A percentile compares a stretch with the other conserved stretches of the same genome.
These are phyloP conservation scores for Ricinus communis DNA, from an alignment of 345 rosid genomes.

Conservation along the genomic window DNA sequence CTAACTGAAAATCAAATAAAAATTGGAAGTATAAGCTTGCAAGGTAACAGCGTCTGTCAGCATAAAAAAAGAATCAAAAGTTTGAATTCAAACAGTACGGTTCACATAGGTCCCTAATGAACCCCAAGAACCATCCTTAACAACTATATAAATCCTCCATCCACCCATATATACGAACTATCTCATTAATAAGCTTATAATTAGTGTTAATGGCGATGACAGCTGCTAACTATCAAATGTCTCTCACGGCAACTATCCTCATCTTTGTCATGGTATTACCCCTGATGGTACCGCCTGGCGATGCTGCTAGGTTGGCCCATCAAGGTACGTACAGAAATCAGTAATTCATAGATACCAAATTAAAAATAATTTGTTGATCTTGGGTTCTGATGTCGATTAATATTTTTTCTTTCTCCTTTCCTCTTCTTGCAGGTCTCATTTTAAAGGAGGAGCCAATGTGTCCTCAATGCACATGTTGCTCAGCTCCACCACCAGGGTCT, in stretches of 20 bases:
- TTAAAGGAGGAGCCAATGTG: neutral
- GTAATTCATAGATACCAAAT: neutral
- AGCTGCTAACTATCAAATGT: neutral
- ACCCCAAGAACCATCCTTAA: neutral
- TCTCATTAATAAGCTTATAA: neutral
- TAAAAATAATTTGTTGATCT: too few species aligned
- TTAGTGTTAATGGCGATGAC: neutral
- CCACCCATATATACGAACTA: neutral
- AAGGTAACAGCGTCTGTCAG: neutral
- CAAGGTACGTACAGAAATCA: constrained; percentile 21
- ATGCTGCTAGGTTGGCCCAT: constrained; percentile 10
- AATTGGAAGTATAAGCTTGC: neutral
- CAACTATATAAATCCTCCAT: neutral
- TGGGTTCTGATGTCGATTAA: too few species aligned
- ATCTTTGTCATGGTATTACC: constrained; percentile 24
- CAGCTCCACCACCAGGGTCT: constrained; percentile 20
- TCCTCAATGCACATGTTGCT: constrained; percentile 13
- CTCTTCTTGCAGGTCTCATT: neutral
- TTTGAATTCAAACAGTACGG: neutral
- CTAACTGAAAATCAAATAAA: neutral
- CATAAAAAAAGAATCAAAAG: neutral
- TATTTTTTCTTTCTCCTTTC: too few species aligned
- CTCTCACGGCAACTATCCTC: constrained; percentile 20
- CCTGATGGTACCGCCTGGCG: constrained; percentile 10
- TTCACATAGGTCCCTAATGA: neutral